Evolutionary conservation across 352 stramenopile species (phyloP), one percentile per base, ranked within the genome.

Genomic region (Phytophthora kernoviae): DNA sequence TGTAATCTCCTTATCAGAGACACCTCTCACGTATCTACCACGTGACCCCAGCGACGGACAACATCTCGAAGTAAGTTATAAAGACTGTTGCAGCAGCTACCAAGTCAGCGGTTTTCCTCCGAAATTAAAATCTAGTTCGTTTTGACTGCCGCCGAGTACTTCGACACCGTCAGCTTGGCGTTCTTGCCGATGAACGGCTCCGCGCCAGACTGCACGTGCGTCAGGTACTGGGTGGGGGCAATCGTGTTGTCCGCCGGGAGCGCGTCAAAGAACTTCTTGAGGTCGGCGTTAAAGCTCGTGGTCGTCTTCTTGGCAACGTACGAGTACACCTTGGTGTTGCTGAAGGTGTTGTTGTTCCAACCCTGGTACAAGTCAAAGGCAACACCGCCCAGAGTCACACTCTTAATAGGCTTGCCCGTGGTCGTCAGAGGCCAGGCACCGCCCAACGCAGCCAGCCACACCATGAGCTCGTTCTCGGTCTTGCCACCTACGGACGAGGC

Each of bases 381-480:
- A 32, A 65, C 37, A 22, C 47, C 48, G 20, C 47, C 48, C 4
- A 68, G n/a, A 0, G 45, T 67, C 9, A 66, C 37, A 4, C 30
- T 48, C 21, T 62, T 66, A 34, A 77, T 54, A 8, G 68, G 44
- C 42, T 53, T 41, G 33, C 59, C 68, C 6, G 59, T 71, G 37
- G 33, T 54, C 15, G 64, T 63, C 17, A 77, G 47, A 1, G 68
- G 68, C 14, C 59, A 58, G 5, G 68, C 68, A 17, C 63, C 63
- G 32, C 60, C 65, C 15, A 67, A 22, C 5, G 63, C 54, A 8
- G 63, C 63, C 22, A 73, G 48, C 68, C 68, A 73, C 12, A 77
- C 60, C 68, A 77, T 77, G 39, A 77, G 58, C 56, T 77, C 68
- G 55, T 73, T 68, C 48, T 59, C 64, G 21, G 55, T 61, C 15